These are phyloP conservation scores for Senna siamea DNA, from an alignment of 306 rosid genomes.

Conservation along the genomic window DNA sequence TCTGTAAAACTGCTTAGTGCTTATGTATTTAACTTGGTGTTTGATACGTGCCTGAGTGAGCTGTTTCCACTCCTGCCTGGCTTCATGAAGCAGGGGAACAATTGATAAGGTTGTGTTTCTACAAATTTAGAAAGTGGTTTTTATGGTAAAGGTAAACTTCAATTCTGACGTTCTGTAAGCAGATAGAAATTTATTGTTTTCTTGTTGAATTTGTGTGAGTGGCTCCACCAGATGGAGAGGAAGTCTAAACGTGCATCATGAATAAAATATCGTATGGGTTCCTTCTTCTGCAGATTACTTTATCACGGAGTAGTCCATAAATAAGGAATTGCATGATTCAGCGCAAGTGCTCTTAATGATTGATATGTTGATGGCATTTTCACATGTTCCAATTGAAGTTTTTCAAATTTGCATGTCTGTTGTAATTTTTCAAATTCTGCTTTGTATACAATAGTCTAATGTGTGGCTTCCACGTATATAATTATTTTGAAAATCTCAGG, in stretches of 20 bases:
- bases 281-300: neutral
- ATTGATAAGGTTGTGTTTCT: neutral
- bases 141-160: neutral
- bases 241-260: neutral
- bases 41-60: neutral
- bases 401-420: neutral
- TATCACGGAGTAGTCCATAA: neutral
- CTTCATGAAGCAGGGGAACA: slow-evolving; percentile 5
- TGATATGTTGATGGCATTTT: neutral
- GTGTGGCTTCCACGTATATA: slow-evolving; percentile 7
- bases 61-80: slow-evolving; percentile 10
- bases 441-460: slow-evolving; percentile 8
- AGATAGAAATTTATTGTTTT: neutral
- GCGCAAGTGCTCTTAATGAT: slow-evolving; percentile 8
- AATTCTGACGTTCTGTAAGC: neutral
- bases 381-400: neutral
- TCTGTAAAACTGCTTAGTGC: neutral
- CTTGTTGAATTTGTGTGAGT: neutral
- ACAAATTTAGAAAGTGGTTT: neutral
- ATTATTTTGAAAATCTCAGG: slow-evolving; percentile 31
- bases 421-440: neutral
- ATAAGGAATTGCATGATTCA: slow-evolving; percentile 3
- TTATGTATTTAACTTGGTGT: neutral
- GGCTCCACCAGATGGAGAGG: neutral
- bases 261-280: slow-evolving; percentile 3